Conservation (phyloP, 2,329 filamentous ascomycete genomes). For the Paraphoma chrysanthemicola region DNA sequence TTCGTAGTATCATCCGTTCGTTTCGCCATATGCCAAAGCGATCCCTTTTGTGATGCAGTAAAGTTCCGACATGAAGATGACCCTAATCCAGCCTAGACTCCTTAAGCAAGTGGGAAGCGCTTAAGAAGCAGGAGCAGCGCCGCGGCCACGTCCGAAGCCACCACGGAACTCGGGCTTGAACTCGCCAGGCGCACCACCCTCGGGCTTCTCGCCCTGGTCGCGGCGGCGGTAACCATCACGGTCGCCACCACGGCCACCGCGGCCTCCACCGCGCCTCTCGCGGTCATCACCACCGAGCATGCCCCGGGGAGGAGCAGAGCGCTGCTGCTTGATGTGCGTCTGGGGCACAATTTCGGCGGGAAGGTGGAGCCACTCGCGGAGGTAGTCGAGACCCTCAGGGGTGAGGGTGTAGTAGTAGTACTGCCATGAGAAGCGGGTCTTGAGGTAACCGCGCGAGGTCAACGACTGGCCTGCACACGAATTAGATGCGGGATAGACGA, state of each 20-base stretch:
- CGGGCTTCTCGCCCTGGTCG: slow-evolving; percentile 65
- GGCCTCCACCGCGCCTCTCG: slow-evolving; percentile 78
- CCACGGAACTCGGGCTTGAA: slow-evolving; percentile 55
- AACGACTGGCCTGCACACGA: slow-evolving; percentile 75
- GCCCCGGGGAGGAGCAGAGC: slow-evolving; percentile 95
- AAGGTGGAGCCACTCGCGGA: slow-evolving; percentile 99
- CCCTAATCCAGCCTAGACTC: slow-evolving; percentile 26
- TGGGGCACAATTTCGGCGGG: slow-evolving; percentile 99
- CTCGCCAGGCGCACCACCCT: slow-evolving; percentile 50
- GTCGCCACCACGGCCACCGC: slow-evolving; percentile 71
- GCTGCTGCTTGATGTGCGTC: slow-evolving; percentile 99
- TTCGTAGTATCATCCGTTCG: slow-evolving; percentile 49
- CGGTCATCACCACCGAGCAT: slow-evolving; percentile 88
- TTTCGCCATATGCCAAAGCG: slow-evolving; percentile 45
- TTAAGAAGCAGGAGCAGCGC: slow-evolving; percentile 47
- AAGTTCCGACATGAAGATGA: slow-evolving; percentile 34
- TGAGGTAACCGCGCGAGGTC: slow-evolving; percentile 96
- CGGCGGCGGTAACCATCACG: slow-evolving; percentile 86
- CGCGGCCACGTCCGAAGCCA: slow-evolving; percentile 51
- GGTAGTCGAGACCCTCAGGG: slow-evolving; percentile 99
- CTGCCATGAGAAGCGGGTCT: slow-evolving; percentile 91
- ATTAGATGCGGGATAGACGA: slow-evolving; percentile 15
- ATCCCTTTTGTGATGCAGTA: slow-evolving; percentile 45
- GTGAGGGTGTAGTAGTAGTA: slow-evolving; percentile 98
- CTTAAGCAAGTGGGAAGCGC: slow-evolving; percentile 30